phyloP scores from a whole-genome alignment of 441 rosid genomes.

The Monsonia emarginata region DNA sequence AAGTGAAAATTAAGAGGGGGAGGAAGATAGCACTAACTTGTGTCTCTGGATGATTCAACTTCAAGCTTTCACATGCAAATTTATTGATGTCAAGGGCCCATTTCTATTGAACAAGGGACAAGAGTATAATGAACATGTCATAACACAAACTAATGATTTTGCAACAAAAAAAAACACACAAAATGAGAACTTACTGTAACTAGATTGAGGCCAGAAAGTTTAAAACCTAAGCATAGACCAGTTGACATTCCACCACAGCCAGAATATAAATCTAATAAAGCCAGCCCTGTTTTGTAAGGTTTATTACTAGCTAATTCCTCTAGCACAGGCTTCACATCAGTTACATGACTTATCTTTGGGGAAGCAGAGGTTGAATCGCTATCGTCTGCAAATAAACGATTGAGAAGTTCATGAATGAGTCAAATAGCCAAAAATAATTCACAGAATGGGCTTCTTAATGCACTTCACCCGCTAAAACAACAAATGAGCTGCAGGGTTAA shows the following conservation, averaged over 20 bases:
- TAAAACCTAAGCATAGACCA: conserved; percentile 63
- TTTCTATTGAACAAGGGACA: conserved; percentile 40
- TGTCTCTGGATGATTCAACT: conserved; percentile 54
- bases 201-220: conserved; percentile 40
- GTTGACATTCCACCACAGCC: conserved; percentile 93
- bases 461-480: background rate
- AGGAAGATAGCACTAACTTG: conserved; percentile 26
- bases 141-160: background rate
- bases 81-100: conserved; percentile 69
- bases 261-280: conserved; percentile 55
- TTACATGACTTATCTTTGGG: conserved; percentile 15
- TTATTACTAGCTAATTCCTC: background rate
- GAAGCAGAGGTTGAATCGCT: background rate
- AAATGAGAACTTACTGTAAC: conserved; percentile 41
- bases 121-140: background rate
- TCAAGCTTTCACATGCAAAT: conserved; percentile 48
- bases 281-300: conserved; percentile 19
- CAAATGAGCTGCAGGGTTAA: too few species aligned
- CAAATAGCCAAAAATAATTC: background rate
- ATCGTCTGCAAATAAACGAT: background rate
- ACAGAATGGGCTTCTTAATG: background rate
- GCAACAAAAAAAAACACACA: background rate
- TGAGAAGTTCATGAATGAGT: background rate
- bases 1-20: too few species aligned
- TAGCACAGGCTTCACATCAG: conserved; percentile 8